These are phyloP conservation scores for Candida pseudofarinosa DNA, from an alignment of 805 yeast species.

Conservation along the genomic window DNA sequence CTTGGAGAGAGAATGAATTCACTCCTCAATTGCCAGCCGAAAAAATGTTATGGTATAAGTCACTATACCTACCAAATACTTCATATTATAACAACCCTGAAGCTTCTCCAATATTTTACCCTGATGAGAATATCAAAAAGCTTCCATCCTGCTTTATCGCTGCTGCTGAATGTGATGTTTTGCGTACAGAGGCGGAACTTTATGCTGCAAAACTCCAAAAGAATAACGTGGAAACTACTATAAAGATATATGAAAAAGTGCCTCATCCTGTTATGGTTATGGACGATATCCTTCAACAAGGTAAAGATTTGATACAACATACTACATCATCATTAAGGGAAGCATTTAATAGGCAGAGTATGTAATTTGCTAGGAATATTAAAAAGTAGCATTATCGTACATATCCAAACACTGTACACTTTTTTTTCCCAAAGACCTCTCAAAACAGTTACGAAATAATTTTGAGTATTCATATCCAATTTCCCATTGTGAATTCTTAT, in stretches of 20 bases:
- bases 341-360: slow-evolving; percentile 17
- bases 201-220: slow-evolving; percentile 35
- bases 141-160: slow-evolving; percentile 41
- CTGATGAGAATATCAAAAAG: slow-evolving; percentile 34
- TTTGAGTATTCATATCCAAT: slow-evolving; percentile 54
- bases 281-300: slow-evolving; percentile 36
- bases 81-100: slow-evolving; percentile 23
- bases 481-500: slow-evolving; percentile 46
- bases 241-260: slow-evolving; percentile 36
- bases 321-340: slow-evolving; percentile 24
- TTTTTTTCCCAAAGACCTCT: slow-evolving; percentile 49
- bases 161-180: slow-evolving; percentile 42
- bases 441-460: slow-evolving; percentile 50
- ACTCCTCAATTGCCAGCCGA: slow-evolving; percentile 43
- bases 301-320: slow-evolving; percentile 28
- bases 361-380: not conserved
- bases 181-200: slow-evolving; percentile 41
- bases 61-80: slow-evolving; percentile 34
- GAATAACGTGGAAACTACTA: slow-evolving; percentile 32
- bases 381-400: slow-evolving; percentile 26
- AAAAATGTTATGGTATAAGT: slow-evolving; percentile 44
- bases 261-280: slow-evolving; percentile 51
- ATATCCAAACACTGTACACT: slow-evolving; percentile 47
- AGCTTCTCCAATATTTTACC: slow-evolving; percentile 40
- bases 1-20: slow-evolving; percentile 36